phyloP scores from a whole-genome alignment of 768 basidiomycete genomes.

The Austroboletus eburneus region DNA sequence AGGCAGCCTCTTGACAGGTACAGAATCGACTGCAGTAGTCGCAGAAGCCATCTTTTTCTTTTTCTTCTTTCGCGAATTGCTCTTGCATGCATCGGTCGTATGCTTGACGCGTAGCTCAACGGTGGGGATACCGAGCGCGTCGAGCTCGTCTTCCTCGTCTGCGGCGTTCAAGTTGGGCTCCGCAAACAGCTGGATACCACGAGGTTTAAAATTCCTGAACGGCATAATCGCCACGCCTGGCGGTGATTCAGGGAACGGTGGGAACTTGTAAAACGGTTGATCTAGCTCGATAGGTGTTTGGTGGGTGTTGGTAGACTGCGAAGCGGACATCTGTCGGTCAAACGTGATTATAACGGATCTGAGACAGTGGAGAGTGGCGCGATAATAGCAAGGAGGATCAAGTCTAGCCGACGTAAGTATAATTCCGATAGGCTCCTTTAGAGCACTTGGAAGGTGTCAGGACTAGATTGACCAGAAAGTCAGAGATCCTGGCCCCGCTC shows the following conservation, averaged over 20 bases:
- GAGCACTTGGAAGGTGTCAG: no score
- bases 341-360: slow-evolving; percentile 5
- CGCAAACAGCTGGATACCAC: slow-evolving; percentile 52
- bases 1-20: slow-evolving; percentile 26
- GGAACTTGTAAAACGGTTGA: slow-evolving; percentile 33
- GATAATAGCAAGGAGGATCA: no score
- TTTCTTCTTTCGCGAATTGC: slow-evolving; percentile 48
- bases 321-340: slow-evolving; percentile 16
- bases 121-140: slow-evolving; percentile 66
- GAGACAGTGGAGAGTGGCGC: no score
- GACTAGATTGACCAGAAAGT: no score
- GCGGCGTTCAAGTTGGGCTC: slow-evolving; percentile 27
- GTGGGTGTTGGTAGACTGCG: slow-evolving; percentile 15
- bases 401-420: no score
- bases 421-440: no score
- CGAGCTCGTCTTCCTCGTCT: slow-evolving; percentile 52
- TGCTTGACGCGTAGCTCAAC: slow-evolving; percentile 52
- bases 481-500: no score
- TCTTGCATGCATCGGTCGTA: slow-evolving; percentile 51
- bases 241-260: slow-evolving; percentile 46
- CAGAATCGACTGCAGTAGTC: slow-evolving; percentile 12
- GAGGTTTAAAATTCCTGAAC: slow-evolving; percentile 53
- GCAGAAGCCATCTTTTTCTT: slow-evolving; percentile 35
- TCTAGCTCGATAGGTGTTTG: slow-evolving; percentile 10
- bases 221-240: slow-evolving; percentile 46